Percentiles rank a stretch among this genome's conserved stretches.
These are phyloP conservation scores for Auriscalpium orientale DNA, from an alignment of 768 basidiomycete species.

Conservation along the genomic window DNA sequence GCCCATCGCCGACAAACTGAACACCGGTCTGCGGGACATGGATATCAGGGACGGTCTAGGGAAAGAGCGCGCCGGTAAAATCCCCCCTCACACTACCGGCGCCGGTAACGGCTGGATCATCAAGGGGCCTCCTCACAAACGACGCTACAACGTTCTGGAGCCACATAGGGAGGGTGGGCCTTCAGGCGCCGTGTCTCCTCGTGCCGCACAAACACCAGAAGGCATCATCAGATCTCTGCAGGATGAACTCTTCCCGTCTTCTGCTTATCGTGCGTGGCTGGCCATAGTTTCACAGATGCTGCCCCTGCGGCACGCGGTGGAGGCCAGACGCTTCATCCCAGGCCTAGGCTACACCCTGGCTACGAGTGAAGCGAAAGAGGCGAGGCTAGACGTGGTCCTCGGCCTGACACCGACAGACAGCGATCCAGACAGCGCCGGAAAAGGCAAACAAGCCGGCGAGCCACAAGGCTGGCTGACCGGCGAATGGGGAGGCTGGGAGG, in stretches of 20 bases:
- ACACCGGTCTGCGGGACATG: constrained; percentile 52
- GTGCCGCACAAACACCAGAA: constrained; percentile 45
- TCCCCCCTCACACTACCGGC: constrained; percentile 69
- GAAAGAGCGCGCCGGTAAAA: constrained; percentile 36
- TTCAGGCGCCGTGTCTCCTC: constrained; percentile 42
- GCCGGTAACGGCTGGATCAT: constrained; percentile 51
- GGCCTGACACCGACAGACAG: constrained; percentile 65
- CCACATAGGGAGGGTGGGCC: constrained; percentile 23
- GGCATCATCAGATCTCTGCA: constrained; percentile 61
- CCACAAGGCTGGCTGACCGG: constrained; percentile 58
- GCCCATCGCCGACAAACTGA: constrained; percentile 60
- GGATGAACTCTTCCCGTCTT: constrained; percentile 67
- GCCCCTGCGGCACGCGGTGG: constrained; percentile 63
- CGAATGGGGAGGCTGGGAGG: constrained; percentile 94
- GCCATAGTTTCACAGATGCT: constrained; percentile 62
- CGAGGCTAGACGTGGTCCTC: constrained; percentile 78
- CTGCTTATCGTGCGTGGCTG: constrained; percentile 90
- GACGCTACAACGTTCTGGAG: constrained; percentile 77
- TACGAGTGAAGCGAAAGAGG: constrained; percentile 74
- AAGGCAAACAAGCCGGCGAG: constrained; percentile 23
- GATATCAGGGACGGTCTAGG: constrained; percentile 60
- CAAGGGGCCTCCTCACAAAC: constrained; percentile 89
- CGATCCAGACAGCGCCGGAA: constrained; percentile 17
- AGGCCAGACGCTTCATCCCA: constrained; percentile 84
- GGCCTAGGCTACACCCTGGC: constrained; percentile 95